These are phyloP conservation scores for Terana coerulea DNA, from an alignment of 768 basidiomycete species.

Conservation along the genomic window DNA sequence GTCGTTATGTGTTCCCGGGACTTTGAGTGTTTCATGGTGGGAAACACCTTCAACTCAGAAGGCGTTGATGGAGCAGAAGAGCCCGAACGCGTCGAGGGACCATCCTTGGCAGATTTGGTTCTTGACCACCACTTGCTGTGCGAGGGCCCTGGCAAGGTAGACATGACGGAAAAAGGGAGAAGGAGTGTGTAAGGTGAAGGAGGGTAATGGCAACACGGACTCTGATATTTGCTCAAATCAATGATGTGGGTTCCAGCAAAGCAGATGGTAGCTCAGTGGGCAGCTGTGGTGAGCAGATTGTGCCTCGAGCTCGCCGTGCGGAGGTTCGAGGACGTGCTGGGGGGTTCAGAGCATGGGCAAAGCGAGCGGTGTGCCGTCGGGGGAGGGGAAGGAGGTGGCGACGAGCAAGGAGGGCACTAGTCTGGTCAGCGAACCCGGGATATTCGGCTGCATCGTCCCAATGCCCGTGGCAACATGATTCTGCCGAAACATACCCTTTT, in stretches of 20 bases:
- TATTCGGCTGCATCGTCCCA: no score
- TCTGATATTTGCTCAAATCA: conserved; percentile 17
- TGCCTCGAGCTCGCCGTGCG: not conserved
- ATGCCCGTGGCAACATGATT: no score
- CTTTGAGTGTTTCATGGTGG: conserved; percentile 17
- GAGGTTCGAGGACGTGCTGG: not conserved
- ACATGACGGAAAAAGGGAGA: conserved; percentile 23
- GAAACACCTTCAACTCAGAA: conserved; percentile 16
- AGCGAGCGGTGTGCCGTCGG: conserved; percentile 6
- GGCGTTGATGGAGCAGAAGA: conserved; percentile 18
- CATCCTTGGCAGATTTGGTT: conserved; percentile 26
- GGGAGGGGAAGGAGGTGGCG: not conserved
- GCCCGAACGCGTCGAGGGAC: conserved; percentile 11
- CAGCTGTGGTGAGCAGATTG: not conserved
- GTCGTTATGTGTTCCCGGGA: conserved; percentile 19
- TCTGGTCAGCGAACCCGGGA: not conserved
- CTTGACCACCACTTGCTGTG: conserved; percentile 32
- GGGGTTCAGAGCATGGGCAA: not conserved
- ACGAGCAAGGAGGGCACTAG: not conserved
- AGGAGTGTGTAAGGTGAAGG: conserved; percentile 21
- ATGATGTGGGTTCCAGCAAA: conserved; percentile 13
- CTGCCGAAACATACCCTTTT: no score
- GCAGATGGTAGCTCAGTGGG: conserved; percentile 1
- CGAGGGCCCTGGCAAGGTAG: conserved; percentile 17
- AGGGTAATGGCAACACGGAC: conserved; percentile 14